Base-by-base conservation (phyloP, 257 asterid species). In the Solanum okadae region DNA sequence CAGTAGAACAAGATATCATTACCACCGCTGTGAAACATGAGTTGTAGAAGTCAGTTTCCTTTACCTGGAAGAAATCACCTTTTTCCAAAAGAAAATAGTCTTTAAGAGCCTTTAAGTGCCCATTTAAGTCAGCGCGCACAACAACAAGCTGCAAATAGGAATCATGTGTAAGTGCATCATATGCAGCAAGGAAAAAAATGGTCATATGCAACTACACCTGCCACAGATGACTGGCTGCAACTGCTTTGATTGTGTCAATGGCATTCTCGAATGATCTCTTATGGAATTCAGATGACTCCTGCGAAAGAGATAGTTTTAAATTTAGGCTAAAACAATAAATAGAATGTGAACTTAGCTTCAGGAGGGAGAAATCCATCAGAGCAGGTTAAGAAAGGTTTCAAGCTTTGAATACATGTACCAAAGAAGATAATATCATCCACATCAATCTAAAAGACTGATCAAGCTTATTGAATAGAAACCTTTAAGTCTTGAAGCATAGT, bases 211-310 rank as follows among this genome's bases (percentile, higher is more conserved):
- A 42, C 42, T 84, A 77, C 85, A 96, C 98, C 99, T 97, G 98
- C 99, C 99, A 96, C 91, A 97, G 99, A 93, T 94, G 98, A 93
- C 94, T 94, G 25, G 99, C 99, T 75, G 99, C 98, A 92, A 97
- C 95, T n/a, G 95, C 92, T 90, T 94, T 95, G 59, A 96, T 96
- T 84, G 98, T 92, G 93, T 93, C 95, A 82, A 97, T 89, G 0
- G 96, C 95, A 85, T 91, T 94, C 92, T 97, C 99, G 91, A 96
- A 97, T 72, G 98, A 95, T 93, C 99, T 93, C 93, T 93, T 96
- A 88, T 94, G 99, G 91, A 96, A 97, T 92, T 97, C 99, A 35
- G 99, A 94, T 2, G 97, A 94, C 87, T 96, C 99, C 99, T 96
- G 91, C 89, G 90, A 86, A 90, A 76, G 46, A 90, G 81, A 81